Percentiles rank a stretch among this genome's conserved stretches.
These are phyloP conservation scores for Hypoxylon subgilvum DNA, from an alignment of 495 filamentous ascomycete genomes.

Conservation along the genomic window DNA sequence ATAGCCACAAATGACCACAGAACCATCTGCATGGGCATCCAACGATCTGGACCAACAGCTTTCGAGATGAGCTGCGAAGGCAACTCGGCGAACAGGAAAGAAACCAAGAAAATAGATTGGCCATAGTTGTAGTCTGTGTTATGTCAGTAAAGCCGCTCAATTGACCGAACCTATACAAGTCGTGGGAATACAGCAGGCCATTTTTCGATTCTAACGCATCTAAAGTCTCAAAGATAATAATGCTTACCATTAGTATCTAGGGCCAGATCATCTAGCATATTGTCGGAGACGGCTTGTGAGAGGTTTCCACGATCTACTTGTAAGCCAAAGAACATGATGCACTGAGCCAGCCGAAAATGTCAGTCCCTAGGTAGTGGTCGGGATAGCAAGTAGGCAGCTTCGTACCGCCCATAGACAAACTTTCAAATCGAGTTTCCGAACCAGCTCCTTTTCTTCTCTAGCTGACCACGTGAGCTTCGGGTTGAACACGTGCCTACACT, in stretches of 20 bases:
- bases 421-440: constrained; percentile 60
- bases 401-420: constrained; percentile 59
- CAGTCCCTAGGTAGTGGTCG: constrained; percentile 5
- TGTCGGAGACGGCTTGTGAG: constrained; percentile 61
- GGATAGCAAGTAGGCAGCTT: constrained; percentile 21
- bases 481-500: constrained; percentile 60
- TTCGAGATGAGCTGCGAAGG: constrained; percentile 77
- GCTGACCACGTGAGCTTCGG: constrained; percentile 58
- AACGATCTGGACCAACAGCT: constrained; percentile 76
- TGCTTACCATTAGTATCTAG: constrained; percentile 58
- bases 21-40: constrained; percentile 70
- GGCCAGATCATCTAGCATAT: constrained; percentile 59
- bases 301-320: constrained; percentile 66
- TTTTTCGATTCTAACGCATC: constrained; percentile 22
- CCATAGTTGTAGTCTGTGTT: constrained; percentile 69
- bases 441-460: constrained; percentile 58
- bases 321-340: constrained; percentile 61
- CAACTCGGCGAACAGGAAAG: constrained; percentile 71
- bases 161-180: not conserved
- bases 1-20: constrained; percentile 55
- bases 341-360: constrained; percentile 30
- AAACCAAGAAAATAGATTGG: constrained; percentile 73
- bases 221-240: not conserved
- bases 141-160: constrained; percentile 30
- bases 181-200: not conserved